Evolutionary conservation across 331 rosid species (phyloP).

Genomic region (Cucumis variabilis): DNA sequence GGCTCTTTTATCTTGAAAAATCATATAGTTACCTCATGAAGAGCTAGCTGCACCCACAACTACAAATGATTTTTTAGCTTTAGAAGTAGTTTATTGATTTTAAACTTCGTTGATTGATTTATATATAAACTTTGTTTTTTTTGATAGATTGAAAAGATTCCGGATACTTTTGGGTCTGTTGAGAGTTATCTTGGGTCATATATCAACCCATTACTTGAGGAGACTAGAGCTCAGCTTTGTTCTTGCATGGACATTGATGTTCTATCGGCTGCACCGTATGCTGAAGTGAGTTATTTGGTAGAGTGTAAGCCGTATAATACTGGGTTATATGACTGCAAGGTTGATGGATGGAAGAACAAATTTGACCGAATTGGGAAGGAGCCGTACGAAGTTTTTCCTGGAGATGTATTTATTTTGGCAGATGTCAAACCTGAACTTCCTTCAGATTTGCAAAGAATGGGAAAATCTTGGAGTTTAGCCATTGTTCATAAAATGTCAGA

Average conservation of each 20-base stretch:
- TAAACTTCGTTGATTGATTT: no score
- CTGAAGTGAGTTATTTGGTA: slow-evolving; percentile 46
- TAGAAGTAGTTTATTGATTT: neutral
- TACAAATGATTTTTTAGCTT: no score
- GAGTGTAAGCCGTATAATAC: slow-evolving; percentile 28
- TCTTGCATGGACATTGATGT: slow-evolving; percentile 57
- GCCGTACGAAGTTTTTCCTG: slow-evolving; percentile 56
- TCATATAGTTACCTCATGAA: no score
- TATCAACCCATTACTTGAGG: slow-evolving; percentile 59
- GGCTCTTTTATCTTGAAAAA: no score
- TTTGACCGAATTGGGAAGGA: slow-evolving; percentile 46
- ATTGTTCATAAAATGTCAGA: slow-evolving; percentile 38
- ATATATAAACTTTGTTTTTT: no score
- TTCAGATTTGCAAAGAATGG: slow-evolving; percentile 53
- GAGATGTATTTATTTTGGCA: slow-evolving; percentile 63
- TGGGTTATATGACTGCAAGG: slow-evolving; percentile 41
- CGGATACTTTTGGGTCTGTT: slow-evolving; percentile 37
- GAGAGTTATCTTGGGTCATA: slow-evolving; percentile 49
- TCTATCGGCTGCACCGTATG: slow-evolving; percentile 53
- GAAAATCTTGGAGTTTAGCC: slow-evolving; percentile 49
- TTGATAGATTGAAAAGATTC: slow-evolving; percentile 50
- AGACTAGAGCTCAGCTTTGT: slow-evolving; percentile 53
- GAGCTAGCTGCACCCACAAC: no score
- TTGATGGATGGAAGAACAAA: slow-evolving; percentile 56
- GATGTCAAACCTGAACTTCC: slow-evolving; percentile 53